Evolutionary conservation across 257 asterid genomes (phyloP).

Genomic region (Lantana camara): DNA sequence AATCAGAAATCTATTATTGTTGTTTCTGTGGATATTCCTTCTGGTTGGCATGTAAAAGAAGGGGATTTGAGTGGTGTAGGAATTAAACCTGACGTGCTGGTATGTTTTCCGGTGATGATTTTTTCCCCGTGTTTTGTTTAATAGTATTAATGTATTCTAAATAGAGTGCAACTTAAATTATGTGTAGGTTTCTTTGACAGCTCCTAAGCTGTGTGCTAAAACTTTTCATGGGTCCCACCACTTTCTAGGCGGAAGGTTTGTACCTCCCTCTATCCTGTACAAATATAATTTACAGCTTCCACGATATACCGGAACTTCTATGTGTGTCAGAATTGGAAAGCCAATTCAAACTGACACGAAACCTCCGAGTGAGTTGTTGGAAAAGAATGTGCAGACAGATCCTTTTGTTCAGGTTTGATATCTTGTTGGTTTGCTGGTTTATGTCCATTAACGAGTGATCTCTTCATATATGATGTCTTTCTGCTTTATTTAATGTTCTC

Average conservation of each 20-base stretch:
- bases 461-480: too few relatives aligned
- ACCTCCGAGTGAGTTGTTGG: too few relatives aligned
- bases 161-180: conserved; percentile 14
- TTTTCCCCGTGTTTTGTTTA: conserved; percentile 15
- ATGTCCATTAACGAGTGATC: too few relatives aligned
- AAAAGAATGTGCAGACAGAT: too few relatives aligned
- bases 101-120: conserved; percentile 25
- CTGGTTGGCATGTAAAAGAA: conserved; percentile 99
- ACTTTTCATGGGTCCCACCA: conserved; percentile 85
- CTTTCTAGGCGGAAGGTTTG: conserved; percentile 97
- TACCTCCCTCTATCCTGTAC: conserved; percentile 71
- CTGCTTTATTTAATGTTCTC: too few relatives aligned
- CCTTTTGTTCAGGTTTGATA: conserved; percentile 98
- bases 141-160: conserved; percentile 20
- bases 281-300: conserved; percentile 83
- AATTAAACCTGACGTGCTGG: conserved; percentile 92
- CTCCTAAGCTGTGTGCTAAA: conserved; percentile 95
- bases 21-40: conserved; percentile 92
- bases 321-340: conserved; percentile 90
- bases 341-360: too few relatives aligned
- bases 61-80: conserved; percentile 80
- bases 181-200: conserved; percentile 86
- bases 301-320: conserved; percentile 81
- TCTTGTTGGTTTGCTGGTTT: too few relatives aligned
- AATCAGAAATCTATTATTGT: conserved; percentile 60